phyloP scores from a whole-genome alignment of 2,329 filamentous ascomycete species.

The Esteya vermicola region DNA sequence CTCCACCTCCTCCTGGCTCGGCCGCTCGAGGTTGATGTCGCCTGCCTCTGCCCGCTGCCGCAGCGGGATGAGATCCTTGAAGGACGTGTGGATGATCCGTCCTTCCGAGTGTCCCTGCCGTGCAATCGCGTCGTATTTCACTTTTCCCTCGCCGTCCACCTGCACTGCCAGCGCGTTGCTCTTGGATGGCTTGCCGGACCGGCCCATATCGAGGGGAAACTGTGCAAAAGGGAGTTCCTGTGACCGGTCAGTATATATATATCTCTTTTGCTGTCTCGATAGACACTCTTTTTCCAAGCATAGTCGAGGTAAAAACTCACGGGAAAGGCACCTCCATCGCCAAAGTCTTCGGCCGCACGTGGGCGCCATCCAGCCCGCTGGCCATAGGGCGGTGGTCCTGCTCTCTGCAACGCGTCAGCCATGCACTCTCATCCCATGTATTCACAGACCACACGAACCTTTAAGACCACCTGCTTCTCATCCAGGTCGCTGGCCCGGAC shows the following conservation, averaged over 20 bases:
- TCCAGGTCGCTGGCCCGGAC: conserved; percentile 68
- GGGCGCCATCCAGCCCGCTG: conserved; percentile 85
- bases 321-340: conserved; percentile 90
- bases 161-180: conserved; percentile 88
- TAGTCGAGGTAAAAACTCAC: too few species aligned
- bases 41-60: conserved; percentile 86
- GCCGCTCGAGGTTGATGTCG: conserved; percentile 74
- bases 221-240: conserved; percentile 56
- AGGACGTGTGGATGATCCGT: conserved; percentile 82
- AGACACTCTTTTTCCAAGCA: conserved; percentile 21
- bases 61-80: conserved; percentile 91
- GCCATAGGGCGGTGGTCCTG: conserved; percentile 77
- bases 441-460: conserved; percentile 29
- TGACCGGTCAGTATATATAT: neutral
- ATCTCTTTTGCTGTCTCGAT: neutral
- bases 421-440: neutral
- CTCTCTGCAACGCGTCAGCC: conserved; percentile 34
- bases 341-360: conserved; percentile 77
- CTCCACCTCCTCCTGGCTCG: conserved; percentile 70
- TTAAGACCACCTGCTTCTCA: conserved; percentile 72
- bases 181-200: conserved; percentile 47
- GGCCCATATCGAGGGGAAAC: conserved; percentile 91
- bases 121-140: conserved; percentile 93
- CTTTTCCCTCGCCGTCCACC: conserved; percentile 80
- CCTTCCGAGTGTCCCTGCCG: conserved; percentile 73